Evolutionary conservation across 2,329 filamentous ascomycete species (phyloP).

Genomic region (Malbranchea zuffiana): DNA sequence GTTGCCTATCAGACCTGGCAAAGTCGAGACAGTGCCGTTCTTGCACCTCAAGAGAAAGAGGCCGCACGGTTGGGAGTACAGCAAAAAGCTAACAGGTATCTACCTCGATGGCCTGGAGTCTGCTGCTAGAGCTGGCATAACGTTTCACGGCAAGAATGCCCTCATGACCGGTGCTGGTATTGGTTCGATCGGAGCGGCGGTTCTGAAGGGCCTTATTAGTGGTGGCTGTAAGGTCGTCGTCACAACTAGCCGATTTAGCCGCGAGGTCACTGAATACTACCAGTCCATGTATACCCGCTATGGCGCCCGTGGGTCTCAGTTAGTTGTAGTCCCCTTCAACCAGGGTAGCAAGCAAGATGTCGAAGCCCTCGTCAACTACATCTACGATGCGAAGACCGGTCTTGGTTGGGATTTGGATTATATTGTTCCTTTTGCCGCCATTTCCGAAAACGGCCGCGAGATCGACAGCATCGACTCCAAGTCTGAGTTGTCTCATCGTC

Average conservation of each 20-base stretch:
- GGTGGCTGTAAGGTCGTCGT: slow-evolving; percentile 95
- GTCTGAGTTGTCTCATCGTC: slow-evolving; percentile 93
- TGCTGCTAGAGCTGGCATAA: slow-evolving; percentile 76
- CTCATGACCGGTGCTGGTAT: slow-evolving; percentile 98
- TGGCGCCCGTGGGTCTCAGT: slow-evolving; percentile 85
- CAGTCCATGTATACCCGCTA: slow-evolving; percentile 96
- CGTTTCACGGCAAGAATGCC: slow-evolving; percentile 87
- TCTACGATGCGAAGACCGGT: slow-evolving; percentile 91
- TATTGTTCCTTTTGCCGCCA: slow-evolving; percentile 91
- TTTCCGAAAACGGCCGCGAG: slow-evolving; percentile 93
- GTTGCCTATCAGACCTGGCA: slow-evolving; percentile 44
- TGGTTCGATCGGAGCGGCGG: slow-evolving; percentile 93
- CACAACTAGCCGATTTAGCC: slow-evolving; percentile 91
- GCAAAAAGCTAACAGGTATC: slow-evolving; percentile 89
- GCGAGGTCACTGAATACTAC: slow-evolving; percentile 97
- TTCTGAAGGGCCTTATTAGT: slow-evolving; percentile 88
- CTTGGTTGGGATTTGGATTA: slow-evolving; percentile 97
- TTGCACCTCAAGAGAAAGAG: slow-evolving; percentile 97
- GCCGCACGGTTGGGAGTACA: slow-evolving; percentile 95
- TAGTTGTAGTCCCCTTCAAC: slow-evolving; percentile 98
- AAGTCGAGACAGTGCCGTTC: slow-evolving; percentile 96
- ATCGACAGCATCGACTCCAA: slow-evolving; percentile 95
- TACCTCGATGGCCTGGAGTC: slow-evolving; percentile 89
- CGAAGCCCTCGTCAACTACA: slow-evolving; percentile 85
- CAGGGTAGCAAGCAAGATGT: slow-evolving; percentile 98